phyloP scores from a whole-genome alignment of 352 stramenopile species.

The Aphanomyces euteiches region DNA sequence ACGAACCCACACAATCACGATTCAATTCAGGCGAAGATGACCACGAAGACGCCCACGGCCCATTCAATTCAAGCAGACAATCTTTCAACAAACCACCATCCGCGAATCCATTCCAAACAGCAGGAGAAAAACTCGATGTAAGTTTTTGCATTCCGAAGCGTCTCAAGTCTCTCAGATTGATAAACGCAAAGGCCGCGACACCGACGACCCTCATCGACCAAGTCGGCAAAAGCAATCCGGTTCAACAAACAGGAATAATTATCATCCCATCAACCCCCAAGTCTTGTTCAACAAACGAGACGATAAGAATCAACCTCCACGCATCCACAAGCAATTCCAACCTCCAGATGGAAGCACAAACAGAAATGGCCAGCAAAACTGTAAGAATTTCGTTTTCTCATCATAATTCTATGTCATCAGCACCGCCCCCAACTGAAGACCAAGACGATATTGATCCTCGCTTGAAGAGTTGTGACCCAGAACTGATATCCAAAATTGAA shows the following conservation, averaged over 20 bases:
- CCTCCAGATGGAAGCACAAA: slow-evolving; percentile 43
- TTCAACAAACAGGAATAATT: slow-evolving; percentile 41
- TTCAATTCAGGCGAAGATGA: background rate
- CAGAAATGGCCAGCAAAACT: slow-evolving; percentile 22
- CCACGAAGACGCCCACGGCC: background rate
- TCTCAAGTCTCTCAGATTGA: too few relatives aligned
- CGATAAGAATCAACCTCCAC: slow-evolving; percentile 34
- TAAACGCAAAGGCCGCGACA: background rate
- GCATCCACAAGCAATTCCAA: slow-evolving; percentile 72
- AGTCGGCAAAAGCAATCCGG: slow-evolving; percentile 35
- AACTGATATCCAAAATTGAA: slow-evolving; percentile 95
- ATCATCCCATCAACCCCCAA: slow-evolving; percentile 75
- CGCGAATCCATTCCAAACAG: slow-evolving; percentile 67
- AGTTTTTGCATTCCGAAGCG: background rate
- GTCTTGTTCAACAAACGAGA: slow-evolving; percentile 50
- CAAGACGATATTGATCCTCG: slow-evolving; percentile 90
- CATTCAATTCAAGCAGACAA: background rate
- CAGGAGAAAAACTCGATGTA: slow-evolving; percentile 62
- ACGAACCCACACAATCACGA: background rate
- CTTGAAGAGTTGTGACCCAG: slow-evolving; percentile 91
- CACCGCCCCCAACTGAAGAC: slow-evolving; percentile 15
- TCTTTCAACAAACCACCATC: background rate
- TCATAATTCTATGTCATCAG: background rate
- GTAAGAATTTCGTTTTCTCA: too few relatives aligned
- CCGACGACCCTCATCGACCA: slow-evolving; percentile 36